Base-by-base conservation (phyloP, 192 early-diverging fungal genomes). In the Gonapodya sp. region DNA sequence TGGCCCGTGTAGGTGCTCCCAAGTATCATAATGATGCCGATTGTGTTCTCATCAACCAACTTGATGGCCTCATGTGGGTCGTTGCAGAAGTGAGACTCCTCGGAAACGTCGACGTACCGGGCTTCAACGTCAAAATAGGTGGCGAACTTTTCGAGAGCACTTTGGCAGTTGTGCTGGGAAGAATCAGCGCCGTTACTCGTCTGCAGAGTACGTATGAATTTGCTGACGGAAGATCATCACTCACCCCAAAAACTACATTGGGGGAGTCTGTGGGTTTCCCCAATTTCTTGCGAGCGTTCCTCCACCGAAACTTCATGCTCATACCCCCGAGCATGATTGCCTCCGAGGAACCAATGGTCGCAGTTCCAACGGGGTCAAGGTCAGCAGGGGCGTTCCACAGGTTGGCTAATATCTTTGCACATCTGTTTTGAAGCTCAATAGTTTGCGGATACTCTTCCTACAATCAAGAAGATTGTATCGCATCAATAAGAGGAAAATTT, bases 1-100 rank as follows among this genome's bases (percentile, higher is more conserved):
- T 95, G 93, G 64, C 94, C 94, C 0, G 94, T 96, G 83, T 92
- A 96, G 78, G 92, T 93, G 73, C 88, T 91, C 35, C 94, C 94
- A 74, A 95, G 86, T 81, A 95, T 94, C 33, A 91, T 85, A 82
- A 84, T 89, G 79, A 94, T 85, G 80, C 94, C 95, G 37, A 96
- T 93, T 2, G 95, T 96, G 84, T 96, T 96, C 81, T 95, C 95
- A 83, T 96, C 93, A 33, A 93, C 84, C 78, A 91, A 85, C 24
- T 91, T 86, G 1, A 90, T 82, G 32, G 93, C 94, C 81, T 91
- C 87, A 33, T 92, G 80, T 34, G 91, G 83, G 72, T 88, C 88
- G 80, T 95, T 86, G 81, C 84, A 89, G 75, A 89, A 88, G 36
- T 83, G 83, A 35, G 86, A 85, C 35, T 85, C 84, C 18, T 82